Evolutionary conservation across 1,284 basidiomycete genomes (phyloP).

Genomic region (Cryptococcus sp.): DNA sequence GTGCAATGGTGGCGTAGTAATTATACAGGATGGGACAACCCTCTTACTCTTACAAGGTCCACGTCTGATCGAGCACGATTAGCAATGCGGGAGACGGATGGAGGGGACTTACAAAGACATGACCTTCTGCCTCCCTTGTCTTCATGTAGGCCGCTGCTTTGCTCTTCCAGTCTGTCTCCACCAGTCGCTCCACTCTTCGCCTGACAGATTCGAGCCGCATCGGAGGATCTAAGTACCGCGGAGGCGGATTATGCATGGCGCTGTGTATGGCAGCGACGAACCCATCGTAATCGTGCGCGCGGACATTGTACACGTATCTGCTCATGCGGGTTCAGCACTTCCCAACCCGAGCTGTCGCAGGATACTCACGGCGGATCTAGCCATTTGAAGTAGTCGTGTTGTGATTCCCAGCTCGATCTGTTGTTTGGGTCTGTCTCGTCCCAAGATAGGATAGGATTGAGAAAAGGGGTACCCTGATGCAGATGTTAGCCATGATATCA

Average conservation of each 20-base stretch:
- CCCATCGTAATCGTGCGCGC: constrained; percentile 3
- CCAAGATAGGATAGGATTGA: constrained; percentile 6
- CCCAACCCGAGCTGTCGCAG: neutral
- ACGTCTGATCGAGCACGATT: too few species aligned
- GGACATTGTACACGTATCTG: constrained; percentile 10
- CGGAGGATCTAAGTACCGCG: constrained; percentile 3
- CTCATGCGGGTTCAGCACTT: too few species aligned
- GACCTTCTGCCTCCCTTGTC: neutral
- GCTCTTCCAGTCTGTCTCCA: constrained; percentile 6
- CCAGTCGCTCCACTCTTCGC: constrained; percentile 4
- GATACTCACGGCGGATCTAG: constrained; percentile 9
- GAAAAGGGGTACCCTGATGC: constrained; percentile 4
- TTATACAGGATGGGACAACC: too few species aligned
- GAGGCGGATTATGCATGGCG: constrained; percentile 3
- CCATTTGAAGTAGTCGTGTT: constrained; percentile 11
- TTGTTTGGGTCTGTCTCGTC: constrained; percentile 5
- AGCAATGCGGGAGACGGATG: too few species aligned
- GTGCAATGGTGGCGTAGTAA: too few species aligned
- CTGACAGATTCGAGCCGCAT: constrained; percentile 1
- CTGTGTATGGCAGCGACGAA: neutral
- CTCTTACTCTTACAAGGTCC: too few species aligned
- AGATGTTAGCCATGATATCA: too few species aligned
- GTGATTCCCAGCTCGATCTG: constrained; percentile 8
- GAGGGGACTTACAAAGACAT: constrained; percentile 2
- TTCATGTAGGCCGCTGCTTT: constrained; percentile 5